Conservation (phyloP, 2,329 filamentous ascomycete genomes). For the Clonostachys sp. region DNA sequence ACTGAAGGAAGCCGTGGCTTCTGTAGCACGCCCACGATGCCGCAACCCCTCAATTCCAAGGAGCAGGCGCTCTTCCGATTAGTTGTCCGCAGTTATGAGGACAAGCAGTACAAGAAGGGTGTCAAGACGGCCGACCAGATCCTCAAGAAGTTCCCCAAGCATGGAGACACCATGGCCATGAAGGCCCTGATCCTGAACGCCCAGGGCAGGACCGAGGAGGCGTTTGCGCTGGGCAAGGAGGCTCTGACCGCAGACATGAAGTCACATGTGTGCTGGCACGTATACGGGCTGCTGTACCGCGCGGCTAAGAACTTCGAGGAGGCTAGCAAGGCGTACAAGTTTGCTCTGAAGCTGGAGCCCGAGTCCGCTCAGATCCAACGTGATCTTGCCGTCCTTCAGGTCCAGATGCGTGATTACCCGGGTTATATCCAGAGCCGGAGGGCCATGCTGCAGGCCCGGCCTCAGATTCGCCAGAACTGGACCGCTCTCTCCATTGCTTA, state of each 20-base stretch:
- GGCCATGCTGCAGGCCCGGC: slow-evolving; percentile 80
- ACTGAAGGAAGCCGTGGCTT: background rate
- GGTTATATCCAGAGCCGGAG: slow-evolving; percentile 89
- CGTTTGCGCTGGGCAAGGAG: slow-evolving; percentile 87
- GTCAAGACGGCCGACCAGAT: slow-evolving; percentile 96
- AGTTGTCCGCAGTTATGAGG: slow-evolving; percentile 93
- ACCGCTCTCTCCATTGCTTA: slow-evolving; percentile 93
- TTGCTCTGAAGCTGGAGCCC: slow-evolving; percentile 88
- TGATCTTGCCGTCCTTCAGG: slow-evolving; percentile 86
- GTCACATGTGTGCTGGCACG: slow-evolving; percentile 99
- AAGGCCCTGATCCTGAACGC: slow-evolving; percentile 95
- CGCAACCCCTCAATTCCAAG: slow-evolving; percentile 74
- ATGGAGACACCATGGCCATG: slow-evolving; percentile 99
- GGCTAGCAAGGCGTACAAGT: slow-evolving; percentile 98
- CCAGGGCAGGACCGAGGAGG: slow-evolving; percentile 88
- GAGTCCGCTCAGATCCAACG: slow-evolving; percentile 91
- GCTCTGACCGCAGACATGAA: slow-evolving; percentile 97
- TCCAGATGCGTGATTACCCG: slow-evolving; percentile 93
- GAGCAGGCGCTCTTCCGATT: slow-evolving; percentile 92
- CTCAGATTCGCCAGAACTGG: slow-evolving; percentile 87
- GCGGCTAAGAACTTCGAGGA: slow-evolving; percentile 97
- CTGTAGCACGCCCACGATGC: slow-evolving; percentile 42
- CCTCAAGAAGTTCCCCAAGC: slow-evolving; percentile 87
- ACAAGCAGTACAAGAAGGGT: slow-evolving; percentile 94
- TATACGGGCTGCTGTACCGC: slow-evolving; percentile 91